Percentiles rank a stretch among this genome's conserved stretches.
These are phyloP conservation scores for Silene conica DNA, from an alignment of 148 eudicot genomes.

Conservation along the genomic window DNA sequence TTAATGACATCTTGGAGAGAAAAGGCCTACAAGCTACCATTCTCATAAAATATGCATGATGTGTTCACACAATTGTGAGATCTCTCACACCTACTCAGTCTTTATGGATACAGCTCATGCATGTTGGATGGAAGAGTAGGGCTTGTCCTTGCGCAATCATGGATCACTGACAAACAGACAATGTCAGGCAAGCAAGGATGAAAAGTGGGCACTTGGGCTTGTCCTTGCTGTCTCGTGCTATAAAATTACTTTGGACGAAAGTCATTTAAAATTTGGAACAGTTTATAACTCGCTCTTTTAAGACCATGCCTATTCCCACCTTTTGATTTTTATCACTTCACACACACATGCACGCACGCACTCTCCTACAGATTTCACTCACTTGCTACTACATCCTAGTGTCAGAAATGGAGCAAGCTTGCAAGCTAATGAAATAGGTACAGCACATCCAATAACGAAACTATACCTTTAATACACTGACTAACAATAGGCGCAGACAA, in stretches of 20 bases:
- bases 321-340: not conserved
- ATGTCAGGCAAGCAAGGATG: too few relatives aligned
- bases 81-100: not conserved
- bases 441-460: not conserved
- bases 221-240: too few relatives aligned
- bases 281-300: not conserved
- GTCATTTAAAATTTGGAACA: not conserved
- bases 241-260: not conserved
- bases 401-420: not conserved
- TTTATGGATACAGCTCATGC: not conserved
- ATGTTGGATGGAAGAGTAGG: not conserved
- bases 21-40: not conserved
- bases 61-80: not conserved
- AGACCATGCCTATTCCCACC: not conserved
- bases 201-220: too few relatives aligned
- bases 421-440: not conserved
- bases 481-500: conserved; percentile 57
- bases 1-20: not conserved
- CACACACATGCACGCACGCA: too few relatives aligned
- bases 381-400: not conserved
- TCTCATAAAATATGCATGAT: not conserved
- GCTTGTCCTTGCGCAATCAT: not conserved
- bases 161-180: not conserved
- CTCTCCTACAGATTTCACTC: not conserved
- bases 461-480: conserved; percentile 57